Percentiles rank a stretch among this genome's conserved stretches.
These are phyloP conservation scores for Juncus inflexus DNA, from an alignment of 176 grass and related monocot species.

Conservation along the genomic window DNA sequence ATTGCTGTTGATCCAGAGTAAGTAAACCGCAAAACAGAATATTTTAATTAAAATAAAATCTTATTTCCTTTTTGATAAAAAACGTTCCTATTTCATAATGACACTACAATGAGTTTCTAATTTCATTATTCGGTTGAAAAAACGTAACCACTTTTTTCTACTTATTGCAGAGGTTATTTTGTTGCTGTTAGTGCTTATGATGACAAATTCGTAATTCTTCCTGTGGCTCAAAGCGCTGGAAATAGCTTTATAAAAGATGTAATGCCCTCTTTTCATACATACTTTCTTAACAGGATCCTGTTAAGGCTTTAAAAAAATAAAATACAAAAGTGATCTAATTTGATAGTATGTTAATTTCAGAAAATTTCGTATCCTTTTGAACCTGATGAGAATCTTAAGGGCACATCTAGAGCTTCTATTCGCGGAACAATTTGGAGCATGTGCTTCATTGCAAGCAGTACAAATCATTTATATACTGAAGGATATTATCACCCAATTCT, in stretches of 20 bases:
- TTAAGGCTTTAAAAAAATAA: neutral
- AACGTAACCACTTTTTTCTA: neutral
- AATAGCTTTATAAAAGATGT: slow-evolving; percentile 67
- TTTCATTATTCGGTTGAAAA: neutral
- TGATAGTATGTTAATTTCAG: slow-evolving; percentile 80
- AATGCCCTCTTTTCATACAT: slow-evolving; percentile 29
- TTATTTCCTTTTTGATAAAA: slow-evolving; percentile 16
- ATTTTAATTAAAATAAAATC: slow-evolving; percentile 31
- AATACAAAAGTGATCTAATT: slow-evolving; percentile 52
- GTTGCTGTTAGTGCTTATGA: slow-evolving; percentile 90
- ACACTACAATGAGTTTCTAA: slow-evolving; percentile 9
- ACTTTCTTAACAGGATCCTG: slow-evolving; percentile 22
- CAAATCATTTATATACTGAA: slow-evolving; percentile 32
- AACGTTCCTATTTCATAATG: neutral
- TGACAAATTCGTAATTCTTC: slow-evolving; percentile 71
- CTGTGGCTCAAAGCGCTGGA: slow-evolving; percentile 42
- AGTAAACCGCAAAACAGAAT: slow-evolving; percentile 20
- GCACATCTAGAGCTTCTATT: slow-evolving; percentile 36
- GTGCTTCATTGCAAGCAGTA: slow-evolving; percentile 74
- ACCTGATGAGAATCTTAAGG: slow-evolving; percentile 46
- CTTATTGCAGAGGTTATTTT: slow-evolving; percentile 61
- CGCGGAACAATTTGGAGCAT: slow-evolving; percentile 91
- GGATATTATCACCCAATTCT: slow-evolving; percentile 63
- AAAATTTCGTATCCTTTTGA: slow-evolving; percentile 97
- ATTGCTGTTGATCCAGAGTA: slow-evolving; percentile 85